Base-by-base conservation (phyloP, 257 asterid genomes). In the Rehmannia glutinosa region DNA sequence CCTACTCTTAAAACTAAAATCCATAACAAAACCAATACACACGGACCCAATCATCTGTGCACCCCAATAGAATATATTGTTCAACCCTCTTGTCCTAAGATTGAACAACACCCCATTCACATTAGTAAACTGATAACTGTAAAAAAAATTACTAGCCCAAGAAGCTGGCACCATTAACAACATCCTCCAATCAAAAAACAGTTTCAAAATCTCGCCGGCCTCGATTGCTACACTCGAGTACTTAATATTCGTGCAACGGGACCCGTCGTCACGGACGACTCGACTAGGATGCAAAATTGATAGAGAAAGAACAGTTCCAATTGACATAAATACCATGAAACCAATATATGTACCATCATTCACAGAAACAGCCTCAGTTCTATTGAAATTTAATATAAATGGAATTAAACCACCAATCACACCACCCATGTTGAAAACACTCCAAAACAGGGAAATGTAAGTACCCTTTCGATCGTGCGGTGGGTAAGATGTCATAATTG, bases 1-100 rank as follows among this genome's bases (percentile, higher is more conserved):
- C 95, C 99, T 8, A 81, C 93, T 95, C 95, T 88, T 91, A 24
- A 94, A 64, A 79, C 87, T 12, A 69, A 87, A 9, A 83, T 91
- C 75, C 95, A 92, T 52, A 62, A 83, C 23, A 74, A 50, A 12
- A 69, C 95, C 56, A 59, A 65, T 81, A 3, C 83, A 54, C 12
- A 94, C 75, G 5, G 97, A 94, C 0, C 97, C 97, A 12, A 94
- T 72, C 97, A 94, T 94, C 77, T 94, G 97, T 0, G 99, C 99
- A 0, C 79, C 80, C 80, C 76, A 70, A 15, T 87, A 91, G 53
- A 77, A 73, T 2, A 76, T 59, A 47, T 76, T 80, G 67, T 91
- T 94, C 67, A 94, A 69, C 1, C 97, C 97, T 16, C 95, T 77
- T 1, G 97, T 91, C 66, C 99, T 77, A 46, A 94, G 62, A 79